phyloP scores from a whole-genome alignment of 2,329 filamentous ascomycete genomes.

The Microcera coccophila region DNA sequence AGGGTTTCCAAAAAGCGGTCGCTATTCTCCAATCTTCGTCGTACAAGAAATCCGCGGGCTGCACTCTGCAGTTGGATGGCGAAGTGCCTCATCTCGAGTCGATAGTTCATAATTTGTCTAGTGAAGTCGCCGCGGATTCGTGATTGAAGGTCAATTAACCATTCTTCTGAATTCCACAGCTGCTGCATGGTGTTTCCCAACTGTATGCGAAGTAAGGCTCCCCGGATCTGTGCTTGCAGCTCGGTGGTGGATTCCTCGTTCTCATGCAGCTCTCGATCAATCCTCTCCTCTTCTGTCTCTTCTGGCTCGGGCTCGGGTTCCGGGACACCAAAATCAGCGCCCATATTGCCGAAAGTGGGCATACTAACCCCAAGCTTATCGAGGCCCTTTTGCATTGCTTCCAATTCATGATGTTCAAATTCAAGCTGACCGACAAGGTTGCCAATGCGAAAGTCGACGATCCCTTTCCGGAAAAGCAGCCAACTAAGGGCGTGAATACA shows the following conservation, averaged over 20 bases:
- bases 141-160: conserved; percentile 77
- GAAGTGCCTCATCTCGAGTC: conserved; percentile 77
- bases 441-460: conserved; percentile 92
- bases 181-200: conserved; percentile 81
- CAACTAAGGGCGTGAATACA: conserved; percentile 97
- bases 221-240: conserved; percentile 81
- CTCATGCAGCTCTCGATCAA: conserved; percentile 75
- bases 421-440: conserved; percentile 95
- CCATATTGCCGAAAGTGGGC: conserved; percentile 97
- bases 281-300: conserved; percentile 87
- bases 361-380: conserved; percentile 93
- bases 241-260: conserved; percentile 70
- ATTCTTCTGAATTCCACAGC: conserved; percentile 81
- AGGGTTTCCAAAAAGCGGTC: conserved; percentile 66
- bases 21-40: conserved; percentile 58
- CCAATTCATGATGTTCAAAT: conserved; percentile 95
- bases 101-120: conserved; percentile 77
- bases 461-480: conserved; percentile 92
- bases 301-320: conserved; percentile 73
- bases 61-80: conserved; percentile 76
- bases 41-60: conserved; percentile 69
- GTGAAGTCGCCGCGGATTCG: conserved; percentile 84
- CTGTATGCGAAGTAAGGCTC: conserved; percentile 70
- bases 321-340: conserved; percentile 81
- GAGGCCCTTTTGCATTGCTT: conserved; percentile 93